Evolutionary conservation across 2,329 filamentous ascomycete genomes (phyloP), one percentile per base, ranked within the genome.

Genomic region (Ophiognomonia clavigignenti-juglandacearum): DNA sequence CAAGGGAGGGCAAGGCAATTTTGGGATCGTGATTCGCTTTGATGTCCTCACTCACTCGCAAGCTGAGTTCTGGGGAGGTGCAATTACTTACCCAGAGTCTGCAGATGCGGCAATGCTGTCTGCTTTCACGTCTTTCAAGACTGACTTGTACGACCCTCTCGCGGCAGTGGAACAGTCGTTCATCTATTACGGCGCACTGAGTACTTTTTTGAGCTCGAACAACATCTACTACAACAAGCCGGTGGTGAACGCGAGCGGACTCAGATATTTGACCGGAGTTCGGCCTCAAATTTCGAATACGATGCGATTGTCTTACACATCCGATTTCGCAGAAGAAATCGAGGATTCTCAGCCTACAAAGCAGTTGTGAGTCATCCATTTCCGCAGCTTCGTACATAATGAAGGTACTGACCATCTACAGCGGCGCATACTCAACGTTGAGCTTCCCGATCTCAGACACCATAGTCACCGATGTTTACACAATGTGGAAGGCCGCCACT

Each of bases 1-100:
- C 6, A 65, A 66, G 23, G 69, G 69, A 13, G 72, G 72, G 19
- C 62, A 64, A 16, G 64, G 64, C 34, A 75, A 70, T 51, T 70
- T 71, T 19, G 71, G 68, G 38, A 57, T 63, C 44, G 53, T 60
- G 13, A 64, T 64, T 10, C 50, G 57, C 38, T 60, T 64, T 39
- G 55, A 64, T 53, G 10, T 35, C 32, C 8, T 35, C 32, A 35
- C 8, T n/a, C 16, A 35, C n/a, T 18, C 32, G 16, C 10, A 35
- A 35, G n/a, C 32, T 18, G 16, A 35, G 8, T 35, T 35, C n/a
- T 35, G 32, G 32, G 32, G 32, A 9, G 32, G 32, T 35, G 32
- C 32, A 16, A 35, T 35, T 35, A 7, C 6, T 7, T 35, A 35
- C n/a, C 32, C 32, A 35, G 32, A 35, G 16, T 35, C 32, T 6